These are phyloP conservation scores for Cicer bijugum DNA, from an alignment of 306 rosid genomes.

Conservation along the genomic window DNA sequence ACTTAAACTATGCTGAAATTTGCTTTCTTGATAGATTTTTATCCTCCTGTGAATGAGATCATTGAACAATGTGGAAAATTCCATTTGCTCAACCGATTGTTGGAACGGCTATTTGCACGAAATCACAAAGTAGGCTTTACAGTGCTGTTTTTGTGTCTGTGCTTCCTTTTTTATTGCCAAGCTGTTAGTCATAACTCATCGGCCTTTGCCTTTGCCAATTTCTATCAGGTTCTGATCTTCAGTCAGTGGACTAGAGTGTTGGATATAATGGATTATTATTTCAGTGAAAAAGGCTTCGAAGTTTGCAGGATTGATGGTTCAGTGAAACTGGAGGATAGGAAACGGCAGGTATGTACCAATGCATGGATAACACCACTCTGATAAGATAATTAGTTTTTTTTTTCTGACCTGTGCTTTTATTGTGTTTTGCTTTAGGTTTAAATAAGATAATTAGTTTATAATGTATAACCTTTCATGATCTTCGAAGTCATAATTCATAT, in stretches of 20 bases:
- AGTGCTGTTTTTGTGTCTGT: slow-evolving; percentile 7
- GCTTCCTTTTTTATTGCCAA: slow-evolving; percentile 27
- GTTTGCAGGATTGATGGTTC: slow-evolving; percentile 90
- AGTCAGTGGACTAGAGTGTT: slow-evolving; percentile 87
- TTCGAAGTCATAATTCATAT: slow-evolving; percentile 4
- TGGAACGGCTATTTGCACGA: slow-evolving; percentile 62
- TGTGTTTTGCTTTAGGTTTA: slow-evolving; percentile 20
- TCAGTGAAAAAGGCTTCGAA: slow-evolving; percentile 76
- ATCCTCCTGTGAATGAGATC: slow-evolving; percentile 83
- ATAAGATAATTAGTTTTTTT: neutral
- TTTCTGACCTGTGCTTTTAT: neutral
- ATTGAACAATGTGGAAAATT: slow-evolving; percentile 91
- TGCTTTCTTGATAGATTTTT: slow-evolving; percentile 50
- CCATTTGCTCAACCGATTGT: slow-evolving; percentile 73
- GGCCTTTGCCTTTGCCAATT: slow-evolving; percentile 42
- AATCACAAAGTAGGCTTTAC: slow-evolving; percentile 72
- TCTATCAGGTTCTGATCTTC: slow-evolving; percentile 81
- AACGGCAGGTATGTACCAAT: slow-evolving; percentile 69
- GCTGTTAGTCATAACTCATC: slow-evolving; percentile 44
- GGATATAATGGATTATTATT: slow-evolving; percentile 94
- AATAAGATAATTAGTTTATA: neutral
- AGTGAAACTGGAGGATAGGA: slow-evolving; percentile 81
- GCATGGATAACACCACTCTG: slow-evolving; percentile 11
- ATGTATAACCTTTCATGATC: neutral
- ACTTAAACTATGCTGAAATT: slow-evolving; percentile 39